Evolutionary conservation across 2,329 filamentous ascomycete genomes (phyloP).

Genomic region (Colletotrichum magnum): DNA sequence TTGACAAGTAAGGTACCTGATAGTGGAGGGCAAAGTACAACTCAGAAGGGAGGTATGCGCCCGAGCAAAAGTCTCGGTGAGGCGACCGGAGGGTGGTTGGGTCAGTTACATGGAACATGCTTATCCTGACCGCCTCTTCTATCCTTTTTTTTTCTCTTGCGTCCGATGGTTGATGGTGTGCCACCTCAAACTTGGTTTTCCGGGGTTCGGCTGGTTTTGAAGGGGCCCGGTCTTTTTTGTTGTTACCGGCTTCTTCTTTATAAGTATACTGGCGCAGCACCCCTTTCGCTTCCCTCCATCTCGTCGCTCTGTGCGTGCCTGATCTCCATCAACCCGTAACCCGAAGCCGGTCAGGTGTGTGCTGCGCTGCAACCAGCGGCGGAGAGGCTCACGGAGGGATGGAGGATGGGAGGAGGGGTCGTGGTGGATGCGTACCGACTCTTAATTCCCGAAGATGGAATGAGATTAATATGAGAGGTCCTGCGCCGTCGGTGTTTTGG

Average conservation of each 20-base stretch:
- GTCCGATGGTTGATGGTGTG: not conserved
- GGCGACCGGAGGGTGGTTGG: too few species aligned
- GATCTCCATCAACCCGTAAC: conserved; percentile 28
- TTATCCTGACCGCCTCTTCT: not conserved
- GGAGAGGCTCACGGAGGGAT: too few species aligned
- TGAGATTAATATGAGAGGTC: conserved; percentile 3
- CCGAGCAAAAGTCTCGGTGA: not conserved
- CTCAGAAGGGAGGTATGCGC: too few species aligned
- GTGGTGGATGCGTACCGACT: not conserved
- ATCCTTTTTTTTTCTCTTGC: not conserved
- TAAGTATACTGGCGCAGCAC: too few species aligned
- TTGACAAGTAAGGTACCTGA: too few species aligned
- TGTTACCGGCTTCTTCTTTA: too few species aligned
- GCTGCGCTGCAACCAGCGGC: too few species aligned
- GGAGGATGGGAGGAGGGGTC: too few species aligned
- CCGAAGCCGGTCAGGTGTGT: not conserved
- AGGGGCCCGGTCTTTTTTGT: not conserved
- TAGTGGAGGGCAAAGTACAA: too few species aligned
- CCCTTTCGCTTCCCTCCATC: too few species aligned
- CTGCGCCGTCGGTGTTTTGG: too few species aligned
- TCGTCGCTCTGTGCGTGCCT: conserved; percentile 33
- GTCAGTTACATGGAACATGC: not conserved
- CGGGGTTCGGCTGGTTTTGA: conserved; percentile 10
- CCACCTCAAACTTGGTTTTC: conserved; percentile 1
- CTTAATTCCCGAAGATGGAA: conserved; percentile 23